A percentile compares a stretch with the other conserved stretches of the same genome.
These are phyloP conservation scores for Botrytis squamosa DNA, from an alignment of 2,329 filamentous ascomycete genomes.

Conservation along the genomic window DNA sequence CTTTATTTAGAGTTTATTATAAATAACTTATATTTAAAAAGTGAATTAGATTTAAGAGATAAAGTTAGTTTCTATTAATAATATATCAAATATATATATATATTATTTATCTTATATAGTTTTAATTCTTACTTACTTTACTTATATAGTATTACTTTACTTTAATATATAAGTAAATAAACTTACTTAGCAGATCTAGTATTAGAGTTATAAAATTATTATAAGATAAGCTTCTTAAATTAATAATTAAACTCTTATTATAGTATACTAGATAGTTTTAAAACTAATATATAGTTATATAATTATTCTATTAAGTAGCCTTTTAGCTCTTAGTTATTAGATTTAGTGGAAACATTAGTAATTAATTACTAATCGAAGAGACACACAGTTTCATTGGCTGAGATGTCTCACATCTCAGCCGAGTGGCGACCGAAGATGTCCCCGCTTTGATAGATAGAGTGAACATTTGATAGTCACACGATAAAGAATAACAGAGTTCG, in stretches of 20 bases:
- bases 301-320: neutral
- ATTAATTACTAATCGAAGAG: neutral
- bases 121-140: neutral
- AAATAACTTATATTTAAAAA: neutral
- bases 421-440: neutral
- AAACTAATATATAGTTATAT: too few relatives aligned
- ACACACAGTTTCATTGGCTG: neutral
- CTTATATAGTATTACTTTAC: neutral
- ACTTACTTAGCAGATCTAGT: neutral
- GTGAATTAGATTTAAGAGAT: neutral
- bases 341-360: neutral
- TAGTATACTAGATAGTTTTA: too few relatives aligned
- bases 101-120: neutral
- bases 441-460: neutral
- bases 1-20: neutral
- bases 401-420: rapidly evolving
- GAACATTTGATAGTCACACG: neutral
- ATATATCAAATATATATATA: neutral
- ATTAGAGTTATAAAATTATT: neutral
- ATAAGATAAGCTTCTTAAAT: neutral
- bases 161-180: neutral
- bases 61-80: neutral
- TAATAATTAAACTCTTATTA: neutral
- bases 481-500: neutral
- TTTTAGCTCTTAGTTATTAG: neutral